A percentile compares a stretch with the other conserved stretches of the same genome.
Evolutionary conservation across 2,329 filamentous ascomycete species (phyloP).

Genomic region (Fusarium avenaceum): DNA sequence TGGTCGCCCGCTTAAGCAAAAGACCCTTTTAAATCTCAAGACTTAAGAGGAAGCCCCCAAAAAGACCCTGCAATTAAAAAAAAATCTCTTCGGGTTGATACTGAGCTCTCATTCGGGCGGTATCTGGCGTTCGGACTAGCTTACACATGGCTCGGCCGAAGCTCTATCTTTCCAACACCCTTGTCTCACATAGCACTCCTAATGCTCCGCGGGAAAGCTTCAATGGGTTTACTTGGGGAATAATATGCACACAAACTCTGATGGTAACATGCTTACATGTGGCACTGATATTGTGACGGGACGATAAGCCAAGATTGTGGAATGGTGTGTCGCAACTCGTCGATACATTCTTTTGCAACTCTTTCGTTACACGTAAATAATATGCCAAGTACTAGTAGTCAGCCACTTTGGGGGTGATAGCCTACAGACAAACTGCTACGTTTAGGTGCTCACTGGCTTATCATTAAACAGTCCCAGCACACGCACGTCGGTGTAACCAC

Average conservation of each 20-base stretch:
- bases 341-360: slow-evolving; percentile 4
- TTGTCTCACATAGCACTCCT: neutral
- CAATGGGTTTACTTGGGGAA: neutral
- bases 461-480: slow-evolving; percentile 2
- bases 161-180: neutral
- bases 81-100: neutral
- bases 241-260: neutral
- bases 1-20: slow-evolving; percentile 23
- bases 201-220: neutral
- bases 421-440: neutral
- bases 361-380: slow-evolving; percentile 4
- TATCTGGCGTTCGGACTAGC: slow-evolving; percentile 6
- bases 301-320: slow-evolving; percentile 3
- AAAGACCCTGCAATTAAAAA: slow-evolving; percentile 4
- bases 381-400: slow-evolving; percentile 25
- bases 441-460: slow-evolving; percentile 10
- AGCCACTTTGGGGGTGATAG: slow-evolving; percentile 7
- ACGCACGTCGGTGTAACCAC: slow-evolving; percentile 24
- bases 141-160: slow-evolving; percentile 16
- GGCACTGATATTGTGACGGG: neutral
- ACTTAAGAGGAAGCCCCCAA: slow-evolving; percentile 13
- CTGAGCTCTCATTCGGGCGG: slow-evolving; percentile 9
- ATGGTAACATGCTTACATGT: neutral
- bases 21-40: slow-evolving; percentile 5
- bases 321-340: slow-evolving; percentile 6